Evolutionary conservation across 1,284 basidiomycete species (phyloP).

Genomic region (Crucibulum parvulum): DNA sequence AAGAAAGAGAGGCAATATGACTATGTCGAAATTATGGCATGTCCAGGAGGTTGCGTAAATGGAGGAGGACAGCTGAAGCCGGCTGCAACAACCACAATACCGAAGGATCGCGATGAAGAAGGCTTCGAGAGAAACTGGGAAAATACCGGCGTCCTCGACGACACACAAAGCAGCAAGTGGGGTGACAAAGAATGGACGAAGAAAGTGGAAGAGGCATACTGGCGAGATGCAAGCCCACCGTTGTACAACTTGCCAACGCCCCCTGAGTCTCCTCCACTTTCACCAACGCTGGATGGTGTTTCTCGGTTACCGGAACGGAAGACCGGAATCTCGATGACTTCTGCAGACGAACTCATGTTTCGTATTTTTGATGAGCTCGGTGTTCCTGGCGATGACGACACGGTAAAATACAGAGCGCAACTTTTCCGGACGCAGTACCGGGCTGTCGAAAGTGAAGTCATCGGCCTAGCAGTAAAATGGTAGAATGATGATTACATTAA

Average conservation of each 20-base stretch:
- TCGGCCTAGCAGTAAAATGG: conserved; percentile 87
- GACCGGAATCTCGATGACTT: not conserved
- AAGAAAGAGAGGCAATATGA: conserved; percentile 76
- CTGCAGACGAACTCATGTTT: conserved; percentile 11
- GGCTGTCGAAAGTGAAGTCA: conserved; percentile 88
- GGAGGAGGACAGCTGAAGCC: conserved; percentile 94
- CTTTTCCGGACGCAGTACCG: conserved; percentile 86
- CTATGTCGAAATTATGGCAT: conserved; percentile 99
- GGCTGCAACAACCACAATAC: not conserved
- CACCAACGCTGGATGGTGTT: conserved; percentile 43
- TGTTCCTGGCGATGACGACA: conserved; percentile 11
- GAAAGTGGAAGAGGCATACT: conserved; percentile 81
- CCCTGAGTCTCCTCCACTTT: conserved; percentile 47
- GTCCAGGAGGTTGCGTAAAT: conserved; percentile 97
- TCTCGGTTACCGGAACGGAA: not conserved
- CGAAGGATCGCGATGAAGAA: conserved; percentile 55
- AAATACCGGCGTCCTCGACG: conserved; percentile 50
- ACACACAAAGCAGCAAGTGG: conserved; percentile 57
- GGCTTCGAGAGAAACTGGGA: conserved; percentile 65
- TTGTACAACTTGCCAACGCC: conserved; percentile 53
- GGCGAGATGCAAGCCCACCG: conserved; percentile 44
- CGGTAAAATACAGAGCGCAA: conserved; percentile 34
- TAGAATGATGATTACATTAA: conserved; percentile 36
- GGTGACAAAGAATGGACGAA: conserved; percentile 81
- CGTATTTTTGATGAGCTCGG: conserved; percentile 25